phyloP scores from a whole-genome alignment of 805 yeast genomes.

The Wickerhamiella spandovensis region DNA sequence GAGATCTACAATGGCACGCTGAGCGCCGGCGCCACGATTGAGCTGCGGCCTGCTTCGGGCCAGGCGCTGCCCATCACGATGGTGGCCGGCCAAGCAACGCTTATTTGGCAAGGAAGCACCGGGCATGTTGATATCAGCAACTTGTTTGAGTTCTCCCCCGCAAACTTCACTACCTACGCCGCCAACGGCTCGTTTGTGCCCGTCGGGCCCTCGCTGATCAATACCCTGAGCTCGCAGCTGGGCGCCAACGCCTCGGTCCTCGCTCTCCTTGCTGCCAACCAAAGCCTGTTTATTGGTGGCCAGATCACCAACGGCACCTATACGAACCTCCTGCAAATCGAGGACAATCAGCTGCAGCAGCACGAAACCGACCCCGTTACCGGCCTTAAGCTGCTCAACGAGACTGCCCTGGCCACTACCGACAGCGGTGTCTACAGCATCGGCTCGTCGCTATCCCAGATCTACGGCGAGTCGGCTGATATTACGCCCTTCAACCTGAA shows the following conservation, averaged over 20 bases:
- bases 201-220: constrained; percentile 39
- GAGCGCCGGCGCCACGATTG: constrained; percentile 34
- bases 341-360: constrained; percentile 9
- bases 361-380: constrained; percentile 24
- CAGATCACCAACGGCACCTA: constrained; percentile 25
- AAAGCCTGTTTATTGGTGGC: constrained; percentile 37
- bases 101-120: constrained; percentile 27
- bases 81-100: constrained; percentile 59
- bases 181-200: constrained; percentile 21
- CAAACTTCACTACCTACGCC: constrained; percentile 41
- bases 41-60: constrained; percentile 12
- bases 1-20: constrained; percentile 54
- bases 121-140: constrained; percentile 29
- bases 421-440: neutral
- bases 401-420: constrained; percentile 21
- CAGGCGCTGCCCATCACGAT: constrained; percentile 31
- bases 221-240: constrained; percentile 24
- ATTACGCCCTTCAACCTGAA: constrained; percentile 15
- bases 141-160: constrained; percentile 64
- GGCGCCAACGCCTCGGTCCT: constrained; percentile 31
- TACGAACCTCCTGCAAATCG: constrained; percentile 3
- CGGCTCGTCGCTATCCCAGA: neutral
- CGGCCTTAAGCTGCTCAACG: constrained; percentile 35
- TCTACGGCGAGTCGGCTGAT: constrained; percentile 12
- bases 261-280: constrained; percentile 23